phyloP scores from a whole-genome alignment of 2,329 filamentous ascomycete species.

The Penicillium psychrosexuale region DNA sequence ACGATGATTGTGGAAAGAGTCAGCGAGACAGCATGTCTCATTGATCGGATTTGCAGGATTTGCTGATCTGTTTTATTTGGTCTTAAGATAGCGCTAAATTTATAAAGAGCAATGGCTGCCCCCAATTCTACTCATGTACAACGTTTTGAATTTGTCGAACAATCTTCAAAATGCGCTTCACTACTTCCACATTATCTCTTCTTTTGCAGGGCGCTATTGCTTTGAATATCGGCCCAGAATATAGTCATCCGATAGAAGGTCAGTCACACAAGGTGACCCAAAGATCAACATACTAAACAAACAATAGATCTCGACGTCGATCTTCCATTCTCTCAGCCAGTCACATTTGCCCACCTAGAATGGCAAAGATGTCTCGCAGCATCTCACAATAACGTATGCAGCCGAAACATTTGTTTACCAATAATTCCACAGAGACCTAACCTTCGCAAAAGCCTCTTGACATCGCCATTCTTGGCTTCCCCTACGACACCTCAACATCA shows the following conservation, averaged over 20 bases:
- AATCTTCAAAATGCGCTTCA: not conserved
- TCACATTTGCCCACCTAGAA: slow-evolving; percentile 29
- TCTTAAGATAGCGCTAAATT: not conserved
- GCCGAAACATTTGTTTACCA: not conserved
- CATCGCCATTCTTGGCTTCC: slow-evolving; percentile 34
- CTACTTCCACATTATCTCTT: not conserved
- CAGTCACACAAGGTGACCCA: not conserved
- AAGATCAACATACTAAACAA: not conserved
- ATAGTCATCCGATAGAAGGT: slow-evolving; percentile 24
- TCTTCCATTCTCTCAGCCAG: slow-evolving; percentile 30
- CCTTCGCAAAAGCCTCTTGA: slow-evolving; percentile 19
- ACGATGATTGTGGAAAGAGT: not conserved
- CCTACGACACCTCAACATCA: slow-evolving; percentile 33
- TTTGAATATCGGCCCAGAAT: slow-evolving; percentile 23
- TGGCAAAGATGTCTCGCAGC: slow-evolving; percentile 28
- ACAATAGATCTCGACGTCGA: slow-evolving; percentile 27
- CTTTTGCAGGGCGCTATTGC: slow-evolving; percentile 1
- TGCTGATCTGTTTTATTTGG: not conserved
- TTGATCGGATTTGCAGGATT: not conserved
- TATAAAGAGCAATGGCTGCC: not conserved
- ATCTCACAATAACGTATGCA: slow-evolving; percentile 12
- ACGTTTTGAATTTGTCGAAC: not conserved
- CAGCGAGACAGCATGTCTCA: not conserved
- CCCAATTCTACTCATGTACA: not conserved
- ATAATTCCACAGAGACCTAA: not conserved